These are phyloP conservation scores for Talaromyces liani DNA, from an alignment of 495 filamentous ascomycete genomes.

Conservation along the genomic window DNA sequence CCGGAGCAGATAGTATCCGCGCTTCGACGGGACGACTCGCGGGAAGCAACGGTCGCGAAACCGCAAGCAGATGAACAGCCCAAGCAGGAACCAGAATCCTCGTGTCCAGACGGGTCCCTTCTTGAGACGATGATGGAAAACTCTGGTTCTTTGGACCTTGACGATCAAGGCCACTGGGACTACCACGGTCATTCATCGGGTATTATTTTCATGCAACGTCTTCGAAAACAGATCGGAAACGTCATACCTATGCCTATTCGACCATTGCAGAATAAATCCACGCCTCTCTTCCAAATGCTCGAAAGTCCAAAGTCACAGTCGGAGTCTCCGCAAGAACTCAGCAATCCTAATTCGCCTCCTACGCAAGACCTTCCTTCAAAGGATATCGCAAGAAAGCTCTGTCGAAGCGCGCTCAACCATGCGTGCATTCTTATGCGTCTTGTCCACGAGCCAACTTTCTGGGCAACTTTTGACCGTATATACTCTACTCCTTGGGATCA, in stretches of 20 bases:
- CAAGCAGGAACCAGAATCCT: constrained; percentile 8
- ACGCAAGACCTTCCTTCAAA: constrained; percentile 65
- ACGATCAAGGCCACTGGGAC: constrained; percentile 88
- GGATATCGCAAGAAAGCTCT: constrained; percentile 59
- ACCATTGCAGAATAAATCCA: constrained; percentile 11
- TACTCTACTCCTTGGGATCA: constrained; percentile 66
- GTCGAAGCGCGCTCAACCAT: constrained; percentile 71
- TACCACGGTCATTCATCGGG: constrained; percentile 94
- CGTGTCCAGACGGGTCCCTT: constrained; percentile 58
- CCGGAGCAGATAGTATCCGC: constrained; percentile 37
- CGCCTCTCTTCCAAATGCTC: constrained; percentile 43
- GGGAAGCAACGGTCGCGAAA: constrained; percentile 2
- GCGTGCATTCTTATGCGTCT: constrained; percentile 78
- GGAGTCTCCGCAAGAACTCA: constrained; percentile 51
- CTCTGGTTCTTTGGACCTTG: constrained; percentile 81
- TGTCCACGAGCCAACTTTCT: constrained; percentile 85
- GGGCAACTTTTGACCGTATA: constrained; percentile 65
- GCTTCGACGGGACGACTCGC: constrained; percentile 21
- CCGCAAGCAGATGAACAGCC: constrained; percentile 10
- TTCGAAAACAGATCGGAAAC: constrained; percentile 77
- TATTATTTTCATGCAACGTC: constrained; percentile 71
- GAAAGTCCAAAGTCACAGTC: constrained; percentile 66
- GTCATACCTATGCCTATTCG: constrained; percentile 43
- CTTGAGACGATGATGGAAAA: constrained; percentile 93
- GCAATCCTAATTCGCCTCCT: constrained; percentile 29